A percentile compares a stretch with the other conserved stretches of the same genome.
These are phyloP conservation scores for Arthrobotrys megalospora DNA, from an alignment of 2,329 filamentous ascomycete species.

Conservation along the genomic window DNA sequence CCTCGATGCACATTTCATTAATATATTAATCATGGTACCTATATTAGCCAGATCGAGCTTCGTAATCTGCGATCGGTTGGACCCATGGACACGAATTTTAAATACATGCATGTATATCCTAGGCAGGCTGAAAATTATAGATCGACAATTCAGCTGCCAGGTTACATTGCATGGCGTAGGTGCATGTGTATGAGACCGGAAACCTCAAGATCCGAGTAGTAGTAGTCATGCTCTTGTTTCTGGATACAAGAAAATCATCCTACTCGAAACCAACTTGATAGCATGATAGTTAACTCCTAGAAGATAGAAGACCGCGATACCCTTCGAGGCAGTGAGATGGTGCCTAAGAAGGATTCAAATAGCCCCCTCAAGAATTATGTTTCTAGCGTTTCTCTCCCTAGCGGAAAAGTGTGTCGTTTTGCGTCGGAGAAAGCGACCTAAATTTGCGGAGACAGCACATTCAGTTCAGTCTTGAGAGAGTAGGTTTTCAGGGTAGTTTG, in stretches of 20 bases:
- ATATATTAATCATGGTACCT: too few species aligned
- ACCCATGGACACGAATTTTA: background rate
- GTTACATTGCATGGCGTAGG: conserved; percentile 7
- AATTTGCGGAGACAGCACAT: background rate
- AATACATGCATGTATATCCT: background rate
- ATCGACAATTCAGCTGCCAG: background rate
- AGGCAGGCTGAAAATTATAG: background rate
- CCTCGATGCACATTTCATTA: too few species aligned
- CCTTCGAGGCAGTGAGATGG: background rate
- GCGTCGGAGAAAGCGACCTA: background rate
- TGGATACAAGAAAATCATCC: too few species aligned
- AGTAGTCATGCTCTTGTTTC: too few species aligned
- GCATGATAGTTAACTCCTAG: background rate
- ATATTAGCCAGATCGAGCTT: background rate
- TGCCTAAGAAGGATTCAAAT: too few species aligned
- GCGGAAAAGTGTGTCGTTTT: conserved; percentile 5
- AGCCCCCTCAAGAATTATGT: background rate
- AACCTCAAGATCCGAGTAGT: background rate
- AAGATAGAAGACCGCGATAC: background rate
- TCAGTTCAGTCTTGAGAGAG: background rate
- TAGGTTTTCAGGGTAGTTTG: too few species aligned
- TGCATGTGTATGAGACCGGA: background rate
- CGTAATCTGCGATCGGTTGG: background rate
- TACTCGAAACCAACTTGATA: background rate
- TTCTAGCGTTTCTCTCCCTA: background rate